Evolutionary conservation across 768 basidiomycete genomes (phyloP).

Genomic region (Mycena filopes): DNA sequence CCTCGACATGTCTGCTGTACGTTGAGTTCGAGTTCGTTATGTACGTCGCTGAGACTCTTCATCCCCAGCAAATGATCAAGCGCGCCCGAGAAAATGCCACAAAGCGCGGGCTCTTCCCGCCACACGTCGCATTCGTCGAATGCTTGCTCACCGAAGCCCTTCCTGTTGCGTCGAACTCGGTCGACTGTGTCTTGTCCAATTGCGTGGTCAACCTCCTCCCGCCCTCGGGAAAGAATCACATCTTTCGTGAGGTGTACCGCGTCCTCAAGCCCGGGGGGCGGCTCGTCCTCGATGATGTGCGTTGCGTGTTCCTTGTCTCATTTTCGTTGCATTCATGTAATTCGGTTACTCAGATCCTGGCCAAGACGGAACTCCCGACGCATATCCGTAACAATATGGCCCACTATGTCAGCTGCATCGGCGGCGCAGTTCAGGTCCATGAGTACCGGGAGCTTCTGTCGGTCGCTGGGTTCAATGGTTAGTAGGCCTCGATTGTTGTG

Average conservation of each 20-base stretch:
- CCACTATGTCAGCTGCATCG: constrained; percentile 57
- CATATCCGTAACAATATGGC: constrained; percentile 51
- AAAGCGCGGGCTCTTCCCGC: no score
- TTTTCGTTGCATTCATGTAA: no score
- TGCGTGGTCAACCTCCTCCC: constrained; percentile 67
- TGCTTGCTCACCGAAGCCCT: constrained; percentile 53
- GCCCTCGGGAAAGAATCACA: constrained; percentile 48
- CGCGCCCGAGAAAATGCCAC: constrained; percentile 58
- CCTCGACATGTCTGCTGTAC: constrained; percentile 61
- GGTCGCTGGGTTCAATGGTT: no score
- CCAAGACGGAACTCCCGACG: no score
- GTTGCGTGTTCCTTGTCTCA: no score
- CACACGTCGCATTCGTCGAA: constrained; percentile 62
- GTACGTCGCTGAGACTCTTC: no score
- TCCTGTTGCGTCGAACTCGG: constrained; percentile 57
- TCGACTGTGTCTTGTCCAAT: constrained; percentile 67
- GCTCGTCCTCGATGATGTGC: constrained; percentile 61
- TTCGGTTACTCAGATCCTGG: no score
- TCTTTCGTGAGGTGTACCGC: constrained; percentile 58
- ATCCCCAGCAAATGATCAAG: constrained; percentile 66
- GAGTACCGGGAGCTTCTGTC: constrained; percentile 54
- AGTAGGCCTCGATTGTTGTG: no score
- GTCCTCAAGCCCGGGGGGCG: constrained; percentile 68
- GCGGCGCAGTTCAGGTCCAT: constrained; percentile 53
- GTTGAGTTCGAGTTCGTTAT: no score